Evolutionary conservation across 371 early-diverging fungal genomes (phyloP), one percentile per base, ranked within the genome.

Genomic region (Rhizopus stolonifer): DNA sequence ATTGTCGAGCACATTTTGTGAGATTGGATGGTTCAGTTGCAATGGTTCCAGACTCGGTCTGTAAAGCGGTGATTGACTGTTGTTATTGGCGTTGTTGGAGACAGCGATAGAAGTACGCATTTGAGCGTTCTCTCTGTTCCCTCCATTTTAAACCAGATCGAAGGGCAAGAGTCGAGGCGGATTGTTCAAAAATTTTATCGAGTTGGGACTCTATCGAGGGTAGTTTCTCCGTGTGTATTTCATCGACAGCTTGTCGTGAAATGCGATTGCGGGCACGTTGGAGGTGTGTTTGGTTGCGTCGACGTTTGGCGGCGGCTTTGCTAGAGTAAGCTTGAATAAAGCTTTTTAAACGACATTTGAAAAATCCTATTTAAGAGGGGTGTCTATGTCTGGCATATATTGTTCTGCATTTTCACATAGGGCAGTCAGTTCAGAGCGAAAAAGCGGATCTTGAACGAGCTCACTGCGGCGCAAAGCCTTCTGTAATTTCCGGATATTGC

Each of bases 171-270:
- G n/a, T 45, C 1, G 45, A 38, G 3, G 23, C 15, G 5, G 14
- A 18, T 2, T 51, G 21, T 13, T 38, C 29, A 29, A 9, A 29
- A 6, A 9, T 6, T 9, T 0, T 1, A 9, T 29, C 29, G 6
- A 29, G 29, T 29, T 29, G 29, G 6, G 29, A n/a, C 38, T 57
- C 51, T 1, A 57, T 9, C 2, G 14, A 4, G 0, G n/a, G 69
- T 8, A 74, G 21, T 42, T 72, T 72, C 10, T 74, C 65, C 9
- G 59, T 49, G 31, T 72, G 31, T 24, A 76, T 55, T 6, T 56
- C 59, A n/a, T 29, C 40, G 13, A 67, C 61, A 13, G 81, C 79
- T 29, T 29, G 29, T 6, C 29, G 2, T 29, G 11, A 1, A 9
- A 29, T 1, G 1, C 2, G 2, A 9, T 29, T 29, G 29, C 2